Evolutionary conservation across 495 filamentous ascomycete genomes (phyloP), one percentile per base, ranked within the genome.

Genomic region (Oidiodendron maius): DNA sequence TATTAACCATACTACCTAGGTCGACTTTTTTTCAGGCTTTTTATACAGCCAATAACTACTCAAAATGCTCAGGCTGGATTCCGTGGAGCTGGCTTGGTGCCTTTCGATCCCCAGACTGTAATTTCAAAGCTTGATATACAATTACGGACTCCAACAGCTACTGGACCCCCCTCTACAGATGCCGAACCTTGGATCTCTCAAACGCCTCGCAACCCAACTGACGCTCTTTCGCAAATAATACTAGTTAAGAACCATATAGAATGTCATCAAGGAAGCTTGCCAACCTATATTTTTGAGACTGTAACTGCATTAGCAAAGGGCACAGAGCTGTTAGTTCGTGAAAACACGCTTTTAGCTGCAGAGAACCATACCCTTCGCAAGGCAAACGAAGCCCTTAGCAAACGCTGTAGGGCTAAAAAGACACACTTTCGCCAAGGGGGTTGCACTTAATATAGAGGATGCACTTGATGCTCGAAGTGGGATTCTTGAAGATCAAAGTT

Each of bases 361-460:
- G 45, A 57, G 42, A 34, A 46, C 23, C 41, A 40, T 23, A 40
- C 38, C 13, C 52, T 58, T 43, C 51, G 50, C 26, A 43, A 28
- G 41, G 55, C 52, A 4, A 58, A 58, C 43, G 46, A 55, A 46
- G 55, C 46, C 15, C 46, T 58, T 28, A 55, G 46, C 35, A 58
- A 55, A 38, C 52, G 55, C 42, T 52, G 52, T 17, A 58, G 55
- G 42, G 55, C 52, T 41, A 55, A 58, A 47, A 54, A 58, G 40
- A 46, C 41, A 28, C 44, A 32, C 44, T 13, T 56, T 11, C 53
- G 36, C 24, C 23, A 47, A 40, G 52, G 34, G 26, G 43, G 56
- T n/a, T 23, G 40, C 37, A 48, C 42, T 59, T 44, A 52, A 22
- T 21, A 24, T 57, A 51, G 23, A 48, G 30, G 54, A 58, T 41